Percentiles rank a stretch among this genome's conserved stretches.
Conservation (phyloP, 2,329 filamentous ascomycete species). For the Zymoseptoria crescenta region DNA sequence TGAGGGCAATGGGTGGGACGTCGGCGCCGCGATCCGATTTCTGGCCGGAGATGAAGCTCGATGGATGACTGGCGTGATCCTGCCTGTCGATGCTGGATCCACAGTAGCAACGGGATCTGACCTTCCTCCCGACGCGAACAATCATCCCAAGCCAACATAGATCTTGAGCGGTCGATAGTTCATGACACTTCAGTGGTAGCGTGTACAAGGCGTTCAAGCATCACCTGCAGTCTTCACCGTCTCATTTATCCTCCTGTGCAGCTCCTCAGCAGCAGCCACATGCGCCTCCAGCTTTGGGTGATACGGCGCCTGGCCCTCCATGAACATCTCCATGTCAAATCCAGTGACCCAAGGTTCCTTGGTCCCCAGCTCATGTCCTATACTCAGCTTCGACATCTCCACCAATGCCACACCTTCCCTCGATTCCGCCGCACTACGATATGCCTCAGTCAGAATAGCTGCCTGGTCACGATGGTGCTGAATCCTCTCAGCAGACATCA, state of each 20-base stretch:
- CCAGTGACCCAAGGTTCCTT: slow-evolving; percentile 9
- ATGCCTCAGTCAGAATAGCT: slow-evolving; percentile 2
- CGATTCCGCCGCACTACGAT: slow-evolving; percentile 3
- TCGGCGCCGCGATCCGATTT: slow-evolving; percentile 44
- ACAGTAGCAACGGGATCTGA: slow-evolving; percentile 39
- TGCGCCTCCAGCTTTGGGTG: slow-evolving; percentile 13
- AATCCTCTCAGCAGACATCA: slow-evolving; percentile 3
- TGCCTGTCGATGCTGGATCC: slow-evolving; percentile 43
- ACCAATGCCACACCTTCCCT: slow-evolving; percentile 5
- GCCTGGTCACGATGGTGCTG: slow-evolving; percentile 1
- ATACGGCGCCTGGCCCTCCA: slow-evolving; percentile 4
- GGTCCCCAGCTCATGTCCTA: slow-evolving; percentile 8
- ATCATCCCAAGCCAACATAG: not conserved
- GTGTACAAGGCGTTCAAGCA: not conserved
- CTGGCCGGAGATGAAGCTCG: slow-evolving; percentile 46
- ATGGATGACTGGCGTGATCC: slow-evolving; percentile 39
- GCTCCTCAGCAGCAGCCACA: slow-evolving; percentile 4
- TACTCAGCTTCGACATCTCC: slow-evolving; percentile 7
- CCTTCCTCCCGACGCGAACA: slow-evolving; percentile 25
- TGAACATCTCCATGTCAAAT: slow-evolving; percentile 3
- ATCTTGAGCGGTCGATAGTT: too few species aligned
- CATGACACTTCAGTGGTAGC: not conserved
- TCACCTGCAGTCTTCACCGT: not conserved
- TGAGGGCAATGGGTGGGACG: slow-evolving; percentile 49
- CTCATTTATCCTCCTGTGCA: not conserved